Evolutionary conservation across 192 early-diverging fungal genomes (phyloP).

Genomic region (Podila minutissima): DNA sequence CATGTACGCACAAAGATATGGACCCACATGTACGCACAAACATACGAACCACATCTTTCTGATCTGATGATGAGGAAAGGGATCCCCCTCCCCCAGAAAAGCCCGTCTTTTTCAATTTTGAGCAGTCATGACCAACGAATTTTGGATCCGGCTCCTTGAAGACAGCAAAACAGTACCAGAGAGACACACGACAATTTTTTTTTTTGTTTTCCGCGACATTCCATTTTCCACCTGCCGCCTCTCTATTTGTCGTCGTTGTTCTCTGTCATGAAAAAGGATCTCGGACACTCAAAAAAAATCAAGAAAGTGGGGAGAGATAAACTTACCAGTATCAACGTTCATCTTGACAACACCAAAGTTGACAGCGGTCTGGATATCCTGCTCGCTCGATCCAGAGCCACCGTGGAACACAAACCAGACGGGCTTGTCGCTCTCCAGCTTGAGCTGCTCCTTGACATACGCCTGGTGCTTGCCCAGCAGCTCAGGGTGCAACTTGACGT

Average conservation of each 20-base stretch:
- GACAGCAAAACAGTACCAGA: too few relatives aligned
- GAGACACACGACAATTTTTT: background rate
- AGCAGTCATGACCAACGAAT: too few relatives aligned
- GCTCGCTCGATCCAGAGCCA: conserved; percentile 83
- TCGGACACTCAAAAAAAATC: conserved; percentile 11
- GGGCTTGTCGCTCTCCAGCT: conserved; percentile 68
- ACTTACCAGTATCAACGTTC: conserved; percentile 91
- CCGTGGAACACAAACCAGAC: conserved; percentile 97
- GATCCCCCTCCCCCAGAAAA: too few relatives aligned
- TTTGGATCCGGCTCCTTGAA: too few relatives aligned
- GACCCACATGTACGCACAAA: too few relatives aligned
- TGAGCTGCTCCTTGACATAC: conserved; percentile 75
- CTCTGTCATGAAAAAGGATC: background rate
- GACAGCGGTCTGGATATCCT: conserved; percentile 85
- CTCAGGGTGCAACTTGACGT: conserved; percentile 91
- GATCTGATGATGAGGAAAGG: too few relatives aligned
- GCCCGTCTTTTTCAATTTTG: too few relatives aligned
- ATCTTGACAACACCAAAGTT: conserved; percentile 92
- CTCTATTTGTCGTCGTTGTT: too few relatives aligned
- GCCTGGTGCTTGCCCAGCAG: conserved; percentile 90
- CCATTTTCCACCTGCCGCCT: background rate
- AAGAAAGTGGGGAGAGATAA: background rate
- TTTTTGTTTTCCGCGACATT: background rate
- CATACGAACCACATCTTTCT: too few relatives aligned
- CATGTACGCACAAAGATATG: too few relatives aligned